These are phyloP conservation scores for Thermomucor indicae-seudaticae DNA, from an alignment of 371 early-diverging fungal species.

Conservation along the genomic window DNA sequence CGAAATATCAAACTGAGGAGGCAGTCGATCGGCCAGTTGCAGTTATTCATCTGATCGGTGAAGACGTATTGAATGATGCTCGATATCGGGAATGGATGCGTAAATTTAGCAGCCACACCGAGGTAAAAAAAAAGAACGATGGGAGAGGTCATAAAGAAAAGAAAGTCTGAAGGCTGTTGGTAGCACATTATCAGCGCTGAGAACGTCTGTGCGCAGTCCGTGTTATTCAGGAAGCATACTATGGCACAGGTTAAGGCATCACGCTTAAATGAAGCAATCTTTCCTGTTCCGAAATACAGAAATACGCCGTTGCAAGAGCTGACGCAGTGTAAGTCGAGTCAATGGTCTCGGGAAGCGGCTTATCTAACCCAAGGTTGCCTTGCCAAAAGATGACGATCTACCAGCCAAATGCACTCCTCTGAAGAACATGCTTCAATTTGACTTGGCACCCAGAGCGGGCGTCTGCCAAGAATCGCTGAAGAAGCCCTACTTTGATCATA, in stretches of 20 bases:
- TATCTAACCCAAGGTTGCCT: background rate
- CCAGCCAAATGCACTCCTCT: slow-evolving; percentile 22
- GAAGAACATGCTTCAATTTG: slow-evolving; percentile 21
- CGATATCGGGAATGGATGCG: slow-evolving; percentile 77
- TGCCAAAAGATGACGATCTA: slow-evolving; percentile 13
- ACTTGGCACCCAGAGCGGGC: slow-evolving; percentile 27
- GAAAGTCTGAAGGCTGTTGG: background rate
- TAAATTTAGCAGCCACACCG: slow-evolving; percentile 60
- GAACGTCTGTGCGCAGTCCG: slow-evolving; percentile 51
- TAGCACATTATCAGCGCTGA: slow-evolving; percentile 67
- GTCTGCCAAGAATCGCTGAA: slow-evolving; percentile 4
- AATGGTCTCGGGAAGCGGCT: background rate
- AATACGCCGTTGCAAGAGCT: slow-evolving; percentile 30
- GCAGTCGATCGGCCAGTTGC: slow-evolving; percentile 17
- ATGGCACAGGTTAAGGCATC: slow-evolving; percentile 55
- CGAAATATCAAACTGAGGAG: slow-evolving; percentile 25
- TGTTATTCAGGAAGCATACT: slow-evolving; percentile 60
- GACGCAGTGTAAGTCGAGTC: slow-evolving; percentile 10
- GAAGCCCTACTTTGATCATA: slow-evolving; percentile 22
- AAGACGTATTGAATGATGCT: slow-evolving; percentile 60
- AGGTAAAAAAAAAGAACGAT: slow-evolving; percentile 30
- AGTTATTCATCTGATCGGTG: slow-evolving; percentile 70
- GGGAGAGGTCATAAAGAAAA: background rate
- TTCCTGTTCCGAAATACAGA: slow-evolving; percentile 61
- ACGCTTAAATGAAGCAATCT: slow-evolving; percentile 52